Evolutionary conservation across 495 filamentous ascomycete species (phyloP).

Genomic region (Aspergillus nidulans): DNA sequence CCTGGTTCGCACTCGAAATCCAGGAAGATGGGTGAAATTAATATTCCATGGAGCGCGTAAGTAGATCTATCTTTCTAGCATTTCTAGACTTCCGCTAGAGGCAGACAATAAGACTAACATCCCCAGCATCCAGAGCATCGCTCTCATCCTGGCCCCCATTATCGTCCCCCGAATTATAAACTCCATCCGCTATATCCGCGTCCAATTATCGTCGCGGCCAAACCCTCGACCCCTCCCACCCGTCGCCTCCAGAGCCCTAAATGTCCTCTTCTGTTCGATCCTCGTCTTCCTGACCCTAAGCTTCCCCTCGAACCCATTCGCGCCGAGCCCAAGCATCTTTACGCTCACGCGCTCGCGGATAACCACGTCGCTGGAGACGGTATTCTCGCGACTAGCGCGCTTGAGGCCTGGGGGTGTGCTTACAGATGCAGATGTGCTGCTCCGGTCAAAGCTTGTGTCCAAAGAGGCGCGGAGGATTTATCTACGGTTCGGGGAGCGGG

Average conservation of each 20-base stretch:
- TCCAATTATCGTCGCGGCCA: slow-evolving; percentile 53
- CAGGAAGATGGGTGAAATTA: background rate
- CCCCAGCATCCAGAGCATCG: slow-evolving; percentile 66
- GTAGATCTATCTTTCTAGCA: too few species aligned
- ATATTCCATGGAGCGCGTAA: background rate
- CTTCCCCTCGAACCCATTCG: slow-evolving; percentile 64
- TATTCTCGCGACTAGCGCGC: slow-evolving; percentile 72
- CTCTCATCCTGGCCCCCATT: slow-evolving; percentile 83
- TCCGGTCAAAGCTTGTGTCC: slow-evolving; percentile 63
- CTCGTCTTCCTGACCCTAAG: slow-evolving; percentile 57
- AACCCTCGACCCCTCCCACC: slow-evolving; percentile 45
- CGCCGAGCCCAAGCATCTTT: slow-evolving; percentile 71
- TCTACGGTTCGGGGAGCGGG: slow-evolving; percentile 71
- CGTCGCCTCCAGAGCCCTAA: slow-evolving; percentile 46
- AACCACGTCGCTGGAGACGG: slow-evolving; percentile 75
- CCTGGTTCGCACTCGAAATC: background rate
- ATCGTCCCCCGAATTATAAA: slow-evolving; percentile 67
- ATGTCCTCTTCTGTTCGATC: slow-evolving; percentile 56
- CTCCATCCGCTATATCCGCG: slow-evolving; percentile 63
- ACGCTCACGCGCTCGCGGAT: slow-evolving; percentile 69
- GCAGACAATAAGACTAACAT: background rate
- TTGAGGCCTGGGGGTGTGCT: slow-evolving; percentile 52
- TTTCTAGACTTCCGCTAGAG: background rate
- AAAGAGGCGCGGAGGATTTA: slow-evolving; percentile 74
- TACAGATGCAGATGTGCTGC: slow-evolving; percentile 55